Evolutionary conservation across 495 filamentous ascomycete genomes (phyloP), one percentile per base, ranked within the genome.

Genomic region (Xylaria flabelliformis): DNA sequence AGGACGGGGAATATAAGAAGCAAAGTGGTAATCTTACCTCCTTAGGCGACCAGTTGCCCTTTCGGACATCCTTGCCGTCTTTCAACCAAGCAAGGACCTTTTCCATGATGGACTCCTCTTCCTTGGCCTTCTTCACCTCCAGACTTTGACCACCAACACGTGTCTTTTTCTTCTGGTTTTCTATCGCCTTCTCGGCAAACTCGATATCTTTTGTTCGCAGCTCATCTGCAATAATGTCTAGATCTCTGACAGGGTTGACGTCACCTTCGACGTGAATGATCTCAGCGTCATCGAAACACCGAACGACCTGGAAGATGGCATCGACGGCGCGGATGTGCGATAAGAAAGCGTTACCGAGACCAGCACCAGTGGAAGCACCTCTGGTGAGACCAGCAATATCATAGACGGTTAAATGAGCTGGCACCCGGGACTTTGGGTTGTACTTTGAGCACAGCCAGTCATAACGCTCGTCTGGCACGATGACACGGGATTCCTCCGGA

Each of bases 261-360:
- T 98, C 97, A 77, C 97, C 97, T 87, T 99, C 97, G 76, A 99
- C 93, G 87, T 99, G 97, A 80, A 97, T 98, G 80, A 99, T 98
- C 83, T 99, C 97, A 51, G 95, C 96, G 86, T 99, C 97, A 80
- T 99, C 97, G 84, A 99, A 99, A 85, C 93, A 97, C 75, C 97
- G 91, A 48, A 99, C 97, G 53, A 99, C 97, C 85, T 98, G 95
- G 88, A 98, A 99, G 84, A 99, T 97, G 81, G 97, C 97, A 86
- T 99, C 97, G 85, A 99, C 97, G 66, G 96, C 97, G 79, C 97
- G 94, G 77, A 99, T 99, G 82, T 99, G 97, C 17, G 95, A 98
- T 82, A 99, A 85, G 89, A 99, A 99, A 72, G 95, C 90, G 83
- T 99, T 99, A 77, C 97, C 97, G 50, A 99, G 90, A 86, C 97